These are phyloP conservation scores for Paramecium biaurelia DNA, from an alignment of 73 alveolate species.

Conservation along the genomic window DNA sequence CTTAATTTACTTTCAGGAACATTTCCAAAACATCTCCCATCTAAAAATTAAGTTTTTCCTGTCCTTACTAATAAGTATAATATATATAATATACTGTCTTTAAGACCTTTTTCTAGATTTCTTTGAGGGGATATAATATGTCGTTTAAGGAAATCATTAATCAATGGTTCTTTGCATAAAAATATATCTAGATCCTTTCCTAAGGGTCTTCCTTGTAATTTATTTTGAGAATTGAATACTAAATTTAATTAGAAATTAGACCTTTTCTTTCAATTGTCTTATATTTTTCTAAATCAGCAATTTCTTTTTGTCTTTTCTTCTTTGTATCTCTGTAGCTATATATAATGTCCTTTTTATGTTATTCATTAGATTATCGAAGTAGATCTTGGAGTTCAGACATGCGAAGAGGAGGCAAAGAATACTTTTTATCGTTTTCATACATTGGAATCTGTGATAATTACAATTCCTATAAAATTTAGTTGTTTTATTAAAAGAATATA, in stretches of 20 bases:
- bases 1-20: background rate
- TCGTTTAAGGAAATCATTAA: background rate
- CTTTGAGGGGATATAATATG: background rate
- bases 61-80: background rate
- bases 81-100: background rate
- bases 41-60: background rate
- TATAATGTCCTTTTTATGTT: background rate
- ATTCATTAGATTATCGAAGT: background rate
- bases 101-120: background rate
- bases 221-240: background rate
- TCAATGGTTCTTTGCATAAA: slow-evolving; percentile 36
- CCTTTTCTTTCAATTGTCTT: background rate
- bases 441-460: background rate
- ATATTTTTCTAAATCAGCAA: background rate
- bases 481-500: slow-evolving; percentile 21
- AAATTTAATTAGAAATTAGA: background rate
- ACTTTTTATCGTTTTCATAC: background rate
- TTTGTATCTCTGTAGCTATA: background rate
- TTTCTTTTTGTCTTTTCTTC: background rate
- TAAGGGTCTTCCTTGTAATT: background rate
- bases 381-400: background rate
- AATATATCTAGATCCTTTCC: background rate
- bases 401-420: slow-evolving; percentile 1
- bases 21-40: background rate
- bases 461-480: slow-evolving; percentile 1